Evolutionary conservation across 768 basidiomycete species (phyloP), one percentile per base, ranked within the genome.

Genomic region (Mycena metata): DNA sequence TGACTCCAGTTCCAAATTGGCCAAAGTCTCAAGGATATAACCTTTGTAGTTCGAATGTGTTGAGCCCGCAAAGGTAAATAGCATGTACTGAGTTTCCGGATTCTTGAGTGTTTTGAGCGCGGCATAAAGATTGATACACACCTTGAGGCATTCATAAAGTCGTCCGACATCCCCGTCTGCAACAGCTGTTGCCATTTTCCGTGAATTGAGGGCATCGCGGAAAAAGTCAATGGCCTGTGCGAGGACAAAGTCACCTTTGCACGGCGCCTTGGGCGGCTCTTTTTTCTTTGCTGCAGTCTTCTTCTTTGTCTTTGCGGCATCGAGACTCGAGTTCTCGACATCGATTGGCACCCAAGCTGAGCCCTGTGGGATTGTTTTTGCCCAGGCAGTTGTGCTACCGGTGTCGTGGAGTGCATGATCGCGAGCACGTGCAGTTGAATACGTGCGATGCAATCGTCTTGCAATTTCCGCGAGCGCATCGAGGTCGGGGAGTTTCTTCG

Each of bases 21-120:
- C 58, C 33, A 80, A 73, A 33, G 74, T 74, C 62, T 81, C 80
- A 26, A 83, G 77, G 0, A 79, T 64, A 66, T 82, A 83, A 12
- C 55, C 54, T 5, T 69, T 64, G 60, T 82, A 82, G 54, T 79
- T 79, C 13, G 73, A 41, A 56, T 82, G 80, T 2, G 55, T 65
- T 0, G 79, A 81, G 1, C 81, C 80, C 1, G 77, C 75, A 64
- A 82, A 83, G 0, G 76, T 75, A 68, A 82, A 79, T 0, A 77
- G 36, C 73, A 79, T 77, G 49, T 63, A 23, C 77, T 79, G 21
- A 2, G 3, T n/a, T n/a, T n/a, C n/a, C n/a, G n/a, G n/a, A n/a
- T n/a, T n/a, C n/a, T n/a, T n/a, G 13, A n/a, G n/a, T 13, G 17
- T 5, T 4, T 6, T 56, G 39, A 58, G 16, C 6, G 17, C 3